Base-by-base conservation (phyloP, 306 rosid genomes). In the Comarum palustre region DNA sequence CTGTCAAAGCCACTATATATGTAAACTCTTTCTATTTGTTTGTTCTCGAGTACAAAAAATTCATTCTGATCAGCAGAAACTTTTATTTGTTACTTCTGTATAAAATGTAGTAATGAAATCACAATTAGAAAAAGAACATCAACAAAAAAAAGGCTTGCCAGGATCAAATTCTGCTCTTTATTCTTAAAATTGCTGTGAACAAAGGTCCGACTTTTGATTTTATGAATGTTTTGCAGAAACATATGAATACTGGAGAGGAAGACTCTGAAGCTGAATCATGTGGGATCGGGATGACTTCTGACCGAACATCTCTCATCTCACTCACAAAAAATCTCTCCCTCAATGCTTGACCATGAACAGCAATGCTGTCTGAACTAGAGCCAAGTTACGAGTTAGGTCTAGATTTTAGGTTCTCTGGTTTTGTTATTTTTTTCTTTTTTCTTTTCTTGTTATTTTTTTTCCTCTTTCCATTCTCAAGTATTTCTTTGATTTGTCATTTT, bases 261-360 rank as follows among this genome's bases (percentile, higher is more conserved):
- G 54, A 70, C 24, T 45, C 13, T 31, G 85, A 67, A 62, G 70
- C 77, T 66, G 82, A 78, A 52, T 80, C 84, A 4, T 72, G 69
- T 62, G 83, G 77, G 42, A 64, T 34, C 61, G 75, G 76, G 70
- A 72, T 66, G 81, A 71, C 15, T 27, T 42, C 63, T 1, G 75
- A 78, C 47, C 55, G 81, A 24, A n/a, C 71, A 25, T 60, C 69
- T 68, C 87, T 88, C 25, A 58, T 86, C 72, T 76, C 64, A n/a
- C 87, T 61, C 12, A 74, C 90, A 22, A 72, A 76, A 71, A 88
- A 88, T 59, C 90, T 84, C 1, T 82, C 85, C 73, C 81, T 87
- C 57, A 69, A 47, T 48, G 68, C 78, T 36, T 79, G 75, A 46
- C 73, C 78, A 4, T 69, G 84, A 48, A 63, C 74, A 68, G 73